Conservation (phyloP, 2,329 filamentous ascomycete species). For the Scopulariopsis brevicaulis region DNA sequence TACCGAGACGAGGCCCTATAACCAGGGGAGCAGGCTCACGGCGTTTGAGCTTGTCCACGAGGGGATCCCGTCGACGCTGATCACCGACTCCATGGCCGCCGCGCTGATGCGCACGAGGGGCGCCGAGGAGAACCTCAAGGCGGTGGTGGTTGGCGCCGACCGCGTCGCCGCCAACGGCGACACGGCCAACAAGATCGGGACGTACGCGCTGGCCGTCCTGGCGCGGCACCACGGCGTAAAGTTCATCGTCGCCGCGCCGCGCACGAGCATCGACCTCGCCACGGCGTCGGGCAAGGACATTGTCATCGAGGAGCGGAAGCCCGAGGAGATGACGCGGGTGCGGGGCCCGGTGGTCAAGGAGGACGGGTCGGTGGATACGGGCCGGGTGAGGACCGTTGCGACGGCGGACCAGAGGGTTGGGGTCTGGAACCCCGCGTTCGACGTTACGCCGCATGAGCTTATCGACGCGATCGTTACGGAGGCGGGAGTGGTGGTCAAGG, state of each 20-base stretch:
- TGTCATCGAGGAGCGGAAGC: conserved; percentile 77
- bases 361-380: conserved; percentile 52
- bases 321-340: conserved; percentile 73
- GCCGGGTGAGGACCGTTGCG: conserved; percentile 58
- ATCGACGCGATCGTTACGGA: conserved; percentile 96
- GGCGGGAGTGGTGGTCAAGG: conserved; percentile 75
- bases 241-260: conserved; percentile 89
- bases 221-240: conserved; percentile 81
- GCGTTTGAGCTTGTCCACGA: conserved; percentile 96
- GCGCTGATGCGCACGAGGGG: conserved; percentile 61
- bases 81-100: conserved; percentile 95
- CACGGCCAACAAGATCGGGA: conserved; percentile 97
- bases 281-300: conserved; percentile 72
- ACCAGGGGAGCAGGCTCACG: conserved; percentile 89
- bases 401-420: conserved; percentile 68
- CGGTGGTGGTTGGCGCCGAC: conserved; percentile 90
- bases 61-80: conserved; percentile 76
- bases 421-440: conserved; percentile 96
- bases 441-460: conserved; percentile 78
- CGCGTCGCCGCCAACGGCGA: conserved; percentile 93
- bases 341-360: conserved; percentile 61
- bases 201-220: conserved; percentile 84
- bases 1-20: conserved; percentile 94
- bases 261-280: conserved; percentile 81
- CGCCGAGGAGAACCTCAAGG: conserved; percentile 57